A percentile compares a stretch with the other conserved stretches of the same genome.
phyloP scores from a whole-genome alignment of 352 stramenopile genomes.

The Aphanomyces euteiches region DNA sequence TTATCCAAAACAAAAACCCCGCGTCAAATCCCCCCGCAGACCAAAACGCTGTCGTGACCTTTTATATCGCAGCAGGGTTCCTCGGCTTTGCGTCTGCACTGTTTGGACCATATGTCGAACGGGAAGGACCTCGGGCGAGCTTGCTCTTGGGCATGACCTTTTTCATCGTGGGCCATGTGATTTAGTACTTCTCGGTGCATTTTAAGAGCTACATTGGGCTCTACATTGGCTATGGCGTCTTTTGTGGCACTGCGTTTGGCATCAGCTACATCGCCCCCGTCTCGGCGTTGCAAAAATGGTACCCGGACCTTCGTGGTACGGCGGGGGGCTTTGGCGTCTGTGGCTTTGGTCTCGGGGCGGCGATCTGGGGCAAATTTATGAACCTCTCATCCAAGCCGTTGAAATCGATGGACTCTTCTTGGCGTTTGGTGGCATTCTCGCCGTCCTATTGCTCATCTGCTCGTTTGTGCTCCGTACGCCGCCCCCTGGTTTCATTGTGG shows the following conservation, averaged over 20 bases:
- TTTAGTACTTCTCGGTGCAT: slow-evolving; percentile 47
- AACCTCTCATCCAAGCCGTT: slow-evolving; percentile 45
- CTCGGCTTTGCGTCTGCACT: slow-evolving; percentile 51
- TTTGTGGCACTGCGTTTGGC: slow-evolving; percentile 53
- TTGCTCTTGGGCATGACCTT: slow-evolving; percentile 44
- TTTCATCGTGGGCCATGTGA: slow-evolving; percentile 55
- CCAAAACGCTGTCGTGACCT: slow-evolving; percentile 56
- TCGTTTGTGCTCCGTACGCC: slow-evolving; percentile 47
- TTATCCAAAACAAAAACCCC: slow-evolving; percentile 36
- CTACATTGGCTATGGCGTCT: slow-evolving; percentile 64
- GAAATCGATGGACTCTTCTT: slow-evolving; percentile 49
- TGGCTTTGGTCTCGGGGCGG: slow-evolving; percentile 50
- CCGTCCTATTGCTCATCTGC: slow-evolving; percentile 42
- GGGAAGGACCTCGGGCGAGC: slow-evolving; percentile 45
- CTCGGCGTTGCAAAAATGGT: slow-evolving; percentile 66
- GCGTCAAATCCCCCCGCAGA: slow-evolving; percentile 30
- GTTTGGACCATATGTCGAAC: slow-evolving; percentile 57
- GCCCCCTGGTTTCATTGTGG: slow-evolving; percentile 41
- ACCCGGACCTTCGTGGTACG: slow-evolving; percentile 64
- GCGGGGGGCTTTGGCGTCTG: slow-evolving; percentile 61
- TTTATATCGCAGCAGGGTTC: slow-evolving; percentile 62
- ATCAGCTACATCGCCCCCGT: slow-evolving; percentile 69
- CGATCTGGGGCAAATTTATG: slow-evolving; percentile 58
- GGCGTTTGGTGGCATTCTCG: slow-evolving; percentile 45
- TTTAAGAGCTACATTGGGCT: slow-evolving; percentile 49